Base-by-base conservation (phyloP, 2,329 filamentous ascomycete species). In the Aspergillus hortae region DNA sequence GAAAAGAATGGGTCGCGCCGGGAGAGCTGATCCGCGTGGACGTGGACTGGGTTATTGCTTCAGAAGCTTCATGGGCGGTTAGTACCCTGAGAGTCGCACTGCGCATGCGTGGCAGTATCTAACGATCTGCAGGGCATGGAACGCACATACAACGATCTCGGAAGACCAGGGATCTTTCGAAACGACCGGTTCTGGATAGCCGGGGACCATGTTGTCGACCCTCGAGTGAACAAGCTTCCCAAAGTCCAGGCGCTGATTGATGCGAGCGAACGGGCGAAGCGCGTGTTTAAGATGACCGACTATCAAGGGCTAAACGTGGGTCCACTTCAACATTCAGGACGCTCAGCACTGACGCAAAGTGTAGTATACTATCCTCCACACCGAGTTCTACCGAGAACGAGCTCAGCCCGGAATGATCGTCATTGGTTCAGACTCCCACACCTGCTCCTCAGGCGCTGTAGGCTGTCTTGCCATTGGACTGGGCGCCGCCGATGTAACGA, bases 181-280 rank as follows among this genome's bases (percentile, higher is more conserved):
- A 80, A 79, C 48, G 76, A 79, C 54, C 64, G 77, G 0, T 73
- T 80, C 56, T 80, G 77, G 77, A 67, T 80, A 5, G 77, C 76
- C 0, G 73, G 73, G 2, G 78, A 80, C 56, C 77, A 80, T 54
- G 67, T 74, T 4, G 75, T 79, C 4, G 75, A 80, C 48, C 77
- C 77, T 2, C 66, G 74, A 1, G 59, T 72, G 6, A 68, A 68
- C n/a, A 53, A 71, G 12, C 53, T 60, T 0, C 72, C 75, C 1
- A 58, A 65, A 27, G 63, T 74, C 32, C 61, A 69, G 51, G 59
- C 54, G 11, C 61, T 78, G n/a, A 66, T 77, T 4, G 63, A 69
- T 1, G 56, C 64, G 5, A 62, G 63, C 3, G 73, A 77, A 43
- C 62, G 58, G 44, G 73, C 74, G 2, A 66, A 68, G 47, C 50